These are phyloP conservation scores for Cadophora malorum DNA, from an alignment of 2,329 filamentous ascomycete species.

Conservation along the genomic window DNA sequence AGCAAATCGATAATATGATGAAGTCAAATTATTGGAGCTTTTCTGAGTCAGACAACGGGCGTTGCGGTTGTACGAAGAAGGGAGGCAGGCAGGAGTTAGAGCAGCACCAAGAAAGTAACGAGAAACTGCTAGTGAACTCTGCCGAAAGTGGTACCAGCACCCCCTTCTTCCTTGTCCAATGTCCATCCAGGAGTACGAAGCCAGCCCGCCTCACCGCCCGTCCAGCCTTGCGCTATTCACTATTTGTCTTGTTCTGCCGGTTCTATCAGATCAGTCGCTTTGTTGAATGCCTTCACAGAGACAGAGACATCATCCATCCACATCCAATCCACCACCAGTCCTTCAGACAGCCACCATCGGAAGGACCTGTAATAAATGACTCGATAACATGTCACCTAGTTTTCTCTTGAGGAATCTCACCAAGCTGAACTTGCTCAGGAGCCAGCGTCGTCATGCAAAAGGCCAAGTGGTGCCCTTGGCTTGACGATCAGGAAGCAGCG, in stretches of 20 bases:
- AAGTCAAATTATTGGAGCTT: conserved; percentile 15
- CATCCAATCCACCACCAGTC: too few species aligned
- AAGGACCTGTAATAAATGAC: conserved; percentile 2
- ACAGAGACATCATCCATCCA: neutral
- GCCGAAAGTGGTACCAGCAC: conserved; percentile 15
- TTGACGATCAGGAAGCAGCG: conserved; percentile 26
- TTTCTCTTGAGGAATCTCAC: too few species aligned
- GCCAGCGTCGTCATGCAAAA: conserved; percentile 8
- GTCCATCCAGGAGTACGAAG: too few species aligned
- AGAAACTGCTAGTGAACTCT: neutral
- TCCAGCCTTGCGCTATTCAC: neutral
- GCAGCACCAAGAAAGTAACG: conserved; percentile 5
- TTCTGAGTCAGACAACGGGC: conserved; percentile 11
- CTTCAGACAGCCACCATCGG: neutral
- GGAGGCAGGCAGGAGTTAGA: neutral
- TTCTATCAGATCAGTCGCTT: neutral
- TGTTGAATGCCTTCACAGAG: neutral
- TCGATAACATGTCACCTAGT: neutral
- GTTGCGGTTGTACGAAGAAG: conserved; percentile 3
- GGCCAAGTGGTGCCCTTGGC: neutral
- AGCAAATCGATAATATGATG: conserved; percentile 15
- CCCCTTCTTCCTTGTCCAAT: neutral
- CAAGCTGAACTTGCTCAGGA: conserved; percentile 10
- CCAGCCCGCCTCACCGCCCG: conserved; percentile 1
- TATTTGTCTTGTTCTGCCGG: neutral